phyloP scores from a whole-genome alignment of 1,284 basidiomycete genomes.

The Tremellales sp. region DNA sequence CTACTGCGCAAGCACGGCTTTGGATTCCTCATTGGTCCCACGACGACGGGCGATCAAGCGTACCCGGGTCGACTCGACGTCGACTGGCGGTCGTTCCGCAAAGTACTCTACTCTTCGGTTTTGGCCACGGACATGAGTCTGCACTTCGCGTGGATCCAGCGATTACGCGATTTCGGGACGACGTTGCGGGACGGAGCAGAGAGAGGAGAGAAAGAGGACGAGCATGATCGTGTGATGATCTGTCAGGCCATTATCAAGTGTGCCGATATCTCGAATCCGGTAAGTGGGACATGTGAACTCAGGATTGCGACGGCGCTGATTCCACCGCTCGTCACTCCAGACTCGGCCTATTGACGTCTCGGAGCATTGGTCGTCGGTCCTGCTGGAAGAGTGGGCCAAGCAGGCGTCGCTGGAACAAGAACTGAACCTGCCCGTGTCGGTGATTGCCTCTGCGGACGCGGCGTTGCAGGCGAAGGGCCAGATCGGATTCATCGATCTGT shows the following conservation, averaged over 20 bases:
- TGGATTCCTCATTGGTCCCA: constrained; percentile 46
- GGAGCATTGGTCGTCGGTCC: constrained; percentile 80
- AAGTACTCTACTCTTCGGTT: constrained; percentile 70
- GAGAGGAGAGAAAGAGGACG: constrained; percentile 12
- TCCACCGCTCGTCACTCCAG: constrained; percentile 49
- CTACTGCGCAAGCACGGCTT: constrained; percentile 78
- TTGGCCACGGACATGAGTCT: constrained; percentile 91
- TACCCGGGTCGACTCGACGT: constrained; percentile 26
- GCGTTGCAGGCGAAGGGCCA: constrained; percentile 73
- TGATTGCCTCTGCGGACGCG: constrained; percentile 59
- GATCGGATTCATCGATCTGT: constrained; percentile 81
- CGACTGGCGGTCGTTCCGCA: constrained; percentile 60
- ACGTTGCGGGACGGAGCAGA: constrained; percentile 17
- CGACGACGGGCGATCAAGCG: constrained; percentile 2
- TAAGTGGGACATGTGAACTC: constrained; percentile 50
- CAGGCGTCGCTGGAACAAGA: constrained; percentile 77
- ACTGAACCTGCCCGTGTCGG: constrained; percentile 69
- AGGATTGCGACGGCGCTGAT: background rate
- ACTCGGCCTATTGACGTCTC: constrained; percentile 86
- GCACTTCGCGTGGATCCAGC: constrained; percentile 75
- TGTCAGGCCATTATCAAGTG: constrained; percentile 91
- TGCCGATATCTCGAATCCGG: constrained; percentile 94
- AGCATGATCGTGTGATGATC: constrained; percentile 63
- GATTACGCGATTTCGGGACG: constrained; percentile 54
- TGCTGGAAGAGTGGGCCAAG: constrained; percentile 82